Base-by-base conservation (phyloP, 2,329 filamentous ascomycete species). In the Cladosporium sphaerospermum region DNA sequence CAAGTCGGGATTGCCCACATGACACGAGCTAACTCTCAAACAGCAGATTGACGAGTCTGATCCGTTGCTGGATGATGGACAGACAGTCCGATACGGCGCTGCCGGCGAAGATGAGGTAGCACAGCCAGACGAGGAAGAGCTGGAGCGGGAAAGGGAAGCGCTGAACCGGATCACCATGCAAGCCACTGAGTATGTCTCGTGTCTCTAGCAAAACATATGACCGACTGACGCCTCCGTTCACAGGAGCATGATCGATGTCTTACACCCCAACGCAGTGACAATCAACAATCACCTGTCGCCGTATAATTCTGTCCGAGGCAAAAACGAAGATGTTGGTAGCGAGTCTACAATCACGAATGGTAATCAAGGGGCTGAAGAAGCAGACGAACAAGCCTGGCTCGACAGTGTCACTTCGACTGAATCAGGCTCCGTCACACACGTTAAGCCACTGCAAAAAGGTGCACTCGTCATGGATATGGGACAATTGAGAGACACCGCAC, bases 181-280 rank as follows among this genome's bases (percentile, higher is more conserved):
- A 58, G 76, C 75, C 10, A 71, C 73, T 19, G 73, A 76, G 75
- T 76, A 61, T 53, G 71, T 65, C 41, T 23, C 45, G 10, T 37
- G 19, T 37, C 48, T 47, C 23, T 28, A 7, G 23, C 4, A 28
- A 28, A 28, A 28, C 23, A 28, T 28, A 36, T 36, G 34, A 11
- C 66, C 54, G 36, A 45, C 55, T 56, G 49, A 56, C 43, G 19
- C 23, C 36, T 14, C 32, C 8, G 10, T n/a, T 16, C 3, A 19
- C 56, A 77, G 75, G 63, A 74, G 76, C 58, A 67, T 77, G 64
- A 77, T 77, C 60, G 73, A 76, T 61, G 73, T 76, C 57, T 69
- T 72, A 48, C 73, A 76, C 48, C 66, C 68, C 46, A 66, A 71
- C 59, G 64, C 69, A 40, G 65, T 71, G 28, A 60, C 63, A 34